Conservation (phyloP, 768 basidiomycete genomes). For the Hemileccinum rubropunctum region DNA sequence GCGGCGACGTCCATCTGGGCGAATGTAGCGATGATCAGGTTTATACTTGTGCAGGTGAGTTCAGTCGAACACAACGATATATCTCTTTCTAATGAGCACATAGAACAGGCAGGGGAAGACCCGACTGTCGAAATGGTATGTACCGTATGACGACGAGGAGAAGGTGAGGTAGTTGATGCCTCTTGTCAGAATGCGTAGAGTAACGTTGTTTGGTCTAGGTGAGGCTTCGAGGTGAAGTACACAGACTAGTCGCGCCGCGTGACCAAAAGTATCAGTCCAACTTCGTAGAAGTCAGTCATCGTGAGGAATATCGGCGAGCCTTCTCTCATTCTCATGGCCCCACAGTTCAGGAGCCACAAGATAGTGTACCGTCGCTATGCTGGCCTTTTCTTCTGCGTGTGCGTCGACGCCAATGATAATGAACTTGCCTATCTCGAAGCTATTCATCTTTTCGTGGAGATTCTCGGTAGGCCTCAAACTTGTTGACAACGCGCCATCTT, state of each 20-base stretch:
- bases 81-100: background rate
- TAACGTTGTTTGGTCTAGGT: constrained; percentile 48
- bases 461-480: constrained; percentile 65
- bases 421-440: constrained; percentile 97
- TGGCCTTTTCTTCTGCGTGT: constrained; percentile 96
- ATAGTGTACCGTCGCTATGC: constrained; percentile 96
- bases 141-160: constrained; percentile 98
- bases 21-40: constrained; percentile 76
- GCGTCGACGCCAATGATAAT: constrained; percentile 98
- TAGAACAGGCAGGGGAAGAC: constrained; percentile 99
- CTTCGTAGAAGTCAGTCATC: constrained; percentile 86
- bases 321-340: constrained; percentile 6
- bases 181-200: background rate
- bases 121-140: constrained; percentile 96
- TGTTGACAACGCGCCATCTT: background rate
- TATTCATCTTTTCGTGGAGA: constrained; percentile 97
- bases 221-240: constrained; percentile 92
- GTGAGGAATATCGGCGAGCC: background rate
- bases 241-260: constrained; percentile 90
- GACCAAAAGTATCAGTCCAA: constrained; percentile 99
- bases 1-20: constrained; percentile 3
- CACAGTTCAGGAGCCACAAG: constrained; percentile 95
- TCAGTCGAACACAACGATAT: constrained; percentile 11
- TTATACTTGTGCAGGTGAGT: constrained; percentile 91
- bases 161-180: constrained; percentile 55